Conservation (phyloP, 345 rosid species). For the Diplotaxis tenuifolia region DNA sequence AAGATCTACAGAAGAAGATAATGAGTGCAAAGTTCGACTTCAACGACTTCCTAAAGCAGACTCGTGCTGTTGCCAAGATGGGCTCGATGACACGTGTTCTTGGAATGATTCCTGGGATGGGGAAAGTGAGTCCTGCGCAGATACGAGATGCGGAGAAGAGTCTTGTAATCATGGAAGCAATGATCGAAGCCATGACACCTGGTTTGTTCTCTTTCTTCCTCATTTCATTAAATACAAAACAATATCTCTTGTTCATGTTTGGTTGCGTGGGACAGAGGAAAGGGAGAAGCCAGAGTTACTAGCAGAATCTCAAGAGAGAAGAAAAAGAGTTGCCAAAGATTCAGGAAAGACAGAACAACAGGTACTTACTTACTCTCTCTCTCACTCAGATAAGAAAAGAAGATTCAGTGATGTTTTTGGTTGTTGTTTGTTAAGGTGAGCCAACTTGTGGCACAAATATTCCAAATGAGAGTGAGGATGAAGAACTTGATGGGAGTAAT, state of each 20-base stretch:
- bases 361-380: constrained; percentile 34
- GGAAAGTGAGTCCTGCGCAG: constrained; percentile 91
- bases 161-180: constrained; percentile 77
- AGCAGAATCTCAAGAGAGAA: constrained; percentile 78
- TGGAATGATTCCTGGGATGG: constrained; percentile 99
- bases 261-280: constrained; percentile 58
- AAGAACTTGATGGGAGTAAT: constrained; percentile 93
- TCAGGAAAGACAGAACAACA: constrained; percentile 91
- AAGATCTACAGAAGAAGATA: constrained; percentile 94
- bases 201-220: constrained; percentile 45
- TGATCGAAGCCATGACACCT: constrained; percentile 95
- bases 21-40: constrained; percentile 97
- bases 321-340: constrained; percentile 79
- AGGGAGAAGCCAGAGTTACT: constrained; percentile 90
- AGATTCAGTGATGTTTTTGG: background rate
- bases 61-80: constrained; percentile 95
- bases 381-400: background rate
- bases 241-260: constrained; percentile 15
- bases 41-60: constrained; percentile 94
- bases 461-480: constrained; percentile 94
- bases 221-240: background rate
- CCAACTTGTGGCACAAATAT: constrained; percentile 90
- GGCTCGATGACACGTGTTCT: constrained; percentile 91
- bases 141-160: constrained; percentile 94
- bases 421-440: constrained; percentile 59